Percentiles rank a stretch among this genome's conserved stretches.
These are phyloP conservation scores for Phycomyces blakesleeanus DNA, from an alignment of 192 early-diverging fungal species.

Conservation along the genomic window DNA sequence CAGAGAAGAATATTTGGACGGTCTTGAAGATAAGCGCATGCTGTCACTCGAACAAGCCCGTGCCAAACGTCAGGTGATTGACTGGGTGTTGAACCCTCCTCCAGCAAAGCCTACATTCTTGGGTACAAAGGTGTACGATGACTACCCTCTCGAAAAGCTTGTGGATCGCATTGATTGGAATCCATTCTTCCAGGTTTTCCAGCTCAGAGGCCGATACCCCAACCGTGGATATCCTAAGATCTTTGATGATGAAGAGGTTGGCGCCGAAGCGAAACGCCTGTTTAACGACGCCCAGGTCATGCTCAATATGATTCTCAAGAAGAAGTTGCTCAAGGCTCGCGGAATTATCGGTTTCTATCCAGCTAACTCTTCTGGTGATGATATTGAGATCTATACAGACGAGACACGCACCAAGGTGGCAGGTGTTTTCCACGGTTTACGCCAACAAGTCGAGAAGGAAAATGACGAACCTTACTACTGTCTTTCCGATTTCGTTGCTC, in stretches of 20 bases:
- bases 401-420: slow-evolving; percentile 63
- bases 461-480: slow-evolving; percentile 81
- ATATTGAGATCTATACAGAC: slow-evolving; percentile 83
- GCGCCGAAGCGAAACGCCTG: slow-evolving; percentile 85
- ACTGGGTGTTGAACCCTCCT: slow-evolving; percentile 62
- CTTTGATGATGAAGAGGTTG: slow-evolving; percentile 92
- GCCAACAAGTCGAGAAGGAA: slow-evolving; percentile 87
- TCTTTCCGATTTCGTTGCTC: slow-evolving; percentile 90
- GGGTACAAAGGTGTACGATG: slow-evolving; percentile 74
- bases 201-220: slow-evolving; percentile 92
- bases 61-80: slow-evolving; percentile 57
- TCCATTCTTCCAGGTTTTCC: slow-evolving; percentile 98
- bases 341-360: slow-evolving; percentile 88
- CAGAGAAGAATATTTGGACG: slow-evolving; percentile 90
- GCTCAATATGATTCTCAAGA: slow-evolving; percentile 75
- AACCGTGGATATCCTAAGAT: slow-evolving; percentile 97
- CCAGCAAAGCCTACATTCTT: slow-evolving; percentile 80
- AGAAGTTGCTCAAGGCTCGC: slow-evolving; percentile 66
- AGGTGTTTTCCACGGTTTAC: slow-evolving; percentile 82
- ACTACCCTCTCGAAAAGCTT: slow-evolving; percentile 72
- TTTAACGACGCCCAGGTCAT: slow-evolving; percentile 82
- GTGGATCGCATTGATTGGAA: slow-evolving; percentile 95
- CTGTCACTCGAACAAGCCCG: slow-evolving; percentile 69
- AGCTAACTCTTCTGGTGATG: slow-evolving; percentile 84
- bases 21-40: slow-evolving; percentile 81